These are phyloP conservation scores for Penicillium fuscoglaucum DNA, from an alignment of 2,329 filamentous ascomycete genomes.

Conservation along the genomic window DNA sequence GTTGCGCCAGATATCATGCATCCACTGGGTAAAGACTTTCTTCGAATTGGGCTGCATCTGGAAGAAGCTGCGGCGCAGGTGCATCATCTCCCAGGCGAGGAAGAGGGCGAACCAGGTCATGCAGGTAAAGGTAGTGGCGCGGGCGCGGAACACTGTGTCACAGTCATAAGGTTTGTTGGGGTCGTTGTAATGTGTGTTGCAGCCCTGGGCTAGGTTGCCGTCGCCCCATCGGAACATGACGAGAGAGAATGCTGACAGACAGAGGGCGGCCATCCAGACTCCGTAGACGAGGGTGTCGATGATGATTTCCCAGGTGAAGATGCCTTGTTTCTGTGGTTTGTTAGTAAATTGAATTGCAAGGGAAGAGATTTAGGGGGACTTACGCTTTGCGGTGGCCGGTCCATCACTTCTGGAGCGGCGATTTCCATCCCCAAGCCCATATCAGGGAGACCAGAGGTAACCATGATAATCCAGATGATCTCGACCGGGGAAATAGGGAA, in stretches of 20 bases:
- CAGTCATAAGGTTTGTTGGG: conserved; percentile 46
- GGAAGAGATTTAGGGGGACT: not conserved
- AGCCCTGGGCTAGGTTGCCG: conserved; percentile 59
- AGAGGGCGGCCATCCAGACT: conserved; percentile 71
- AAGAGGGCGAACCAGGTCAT: conserved; percentile 76
- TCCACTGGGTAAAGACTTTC: conserved; percentile 65
- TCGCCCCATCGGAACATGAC: conserved; percentile 64
- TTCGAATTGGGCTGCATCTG: conserved; percentile 66
- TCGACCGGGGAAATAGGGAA: conserved; percentile 84
- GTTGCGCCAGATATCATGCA: conserved; percentile 68
- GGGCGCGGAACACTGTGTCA: conserved; percentile 67
- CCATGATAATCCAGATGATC: conserved; percentile 93
- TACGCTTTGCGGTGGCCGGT: conserved; percentile 68
- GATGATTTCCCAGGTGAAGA: conserved; percentile 76
- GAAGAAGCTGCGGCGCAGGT: conserved; percentile 73
- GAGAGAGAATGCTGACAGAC: conserved; percentile 62
- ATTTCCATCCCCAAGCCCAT: conserved; percentile 83
- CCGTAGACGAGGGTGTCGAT: conserved; percentile 80
- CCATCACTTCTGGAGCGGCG: conserved; percentile 74
- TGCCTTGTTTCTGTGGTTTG: conserved; percentile 54
- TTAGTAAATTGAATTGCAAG: conserved; percentile 11
- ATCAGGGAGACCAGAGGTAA: conserved; percentile 82
- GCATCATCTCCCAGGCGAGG: conserved; percentile 75
- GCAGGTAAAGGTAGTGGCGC: conserved; percentile 71
- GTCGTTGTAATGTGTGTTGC: conserved; percentile 58